Evolutionary conservation across 1,139 yeast species (phyloP).

Genomic region (Suhomyces ambrosiae): DNA sequence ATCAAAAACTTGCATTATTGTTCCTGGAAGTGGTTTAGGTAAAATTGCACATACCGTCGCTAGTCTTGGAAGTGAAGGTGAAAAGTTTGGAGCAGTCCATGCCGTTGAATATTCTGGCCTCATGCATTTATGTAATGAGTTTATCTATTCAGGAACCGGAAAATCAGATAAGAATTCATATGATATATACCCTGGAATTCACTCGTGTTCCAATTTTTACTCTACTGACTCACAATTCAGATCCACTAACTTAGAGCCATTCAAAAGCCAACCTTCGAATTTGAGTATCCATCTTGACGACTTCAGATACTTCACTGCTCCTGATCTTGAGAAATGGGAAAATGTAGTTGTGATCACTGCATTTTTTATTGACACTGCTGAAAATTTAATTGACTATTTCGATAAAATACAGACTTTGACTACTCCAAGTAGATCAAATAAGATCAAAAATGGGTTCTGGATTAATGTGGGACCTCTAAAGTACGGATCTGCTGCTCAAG

Average conservation of each 20-base stretch:
- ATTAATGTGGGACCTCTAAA: slow-evolving; percentile 85
- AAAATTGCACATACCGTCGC: slow-evolving; percentile 68
- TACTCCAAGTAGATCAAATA: slow-evolving; percentile 29
- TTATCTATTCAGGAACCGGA: slow-evolving; percentile 37
- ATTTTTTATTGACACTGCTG: slow-evolving; percentile 86
- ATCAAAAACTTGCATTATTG: slow-evolving; percentile 50
- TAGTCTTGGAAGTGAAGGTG: slow-evolving; percentile 20
- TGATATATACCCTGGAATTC: slow-evolving; percentile 64
- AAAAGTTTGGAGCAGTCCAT: slow-evolving; percentile 49
- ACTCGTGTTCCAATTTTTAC: slow-evolving; percentile 71
- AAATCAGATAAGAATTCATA: slow-evolving; percentile 9
- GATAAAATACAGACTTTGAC: slow-evolving; percentile 57
- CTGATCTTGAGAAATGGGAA: slow-evolving; percentile 31
- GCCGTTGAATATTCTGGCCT: slow-evolving; percentile 62
- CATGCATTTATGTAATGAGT: slow-evolving; percentile 63
- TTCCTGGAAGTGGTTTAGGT: slow-evolving; percentile 85
- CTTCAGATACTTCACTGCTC: slow-evolving; percentile 54
- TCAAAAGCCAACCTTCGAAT: slow-evolving; percentile 43
- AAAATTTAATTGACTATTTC: slow-evolving; percentile 71
- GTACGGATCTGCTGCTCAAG: slow-evolving; percentile 84
- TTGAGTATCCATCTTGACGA: slow-evolving; percentile 61
- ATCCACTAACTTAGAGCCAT: slow-evolving; percentile 37
- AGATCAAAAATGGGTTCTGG: slow-evolving; percentile 60
- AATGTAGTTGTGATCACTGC: slow-evolving; percentile 66
- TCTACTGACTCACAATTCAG: slow-evolving; percentile 55